phyloP scores from a whole-genome alignment of 2,329 filamentous ascomycete species.

The Trichoderma sp. region DNA sequence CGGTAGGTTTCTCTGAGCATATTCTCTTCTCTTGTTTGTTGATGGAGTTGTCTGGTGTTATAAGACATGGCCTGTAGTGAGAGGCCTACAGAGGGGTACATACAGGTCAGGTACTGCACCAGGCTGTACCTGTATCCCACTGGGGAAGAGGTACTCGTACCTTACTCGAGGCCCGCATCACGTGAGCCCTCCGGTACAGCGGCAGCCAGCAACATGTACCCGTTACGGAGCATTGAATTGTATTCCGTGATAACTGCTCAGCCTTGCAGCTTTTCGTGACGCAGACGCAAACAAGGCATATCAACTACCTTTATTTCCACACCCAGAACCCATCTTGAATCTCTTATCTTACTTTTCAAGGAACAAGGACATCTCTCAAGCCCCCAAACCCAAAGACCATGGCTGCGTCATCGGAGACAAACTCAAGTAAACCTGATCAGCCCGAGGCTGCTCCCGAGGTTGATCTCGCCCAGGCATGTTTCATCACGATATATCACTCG shows the following conservation, averaged over 20 bases:
- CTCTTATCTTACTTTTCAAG: not conserved
- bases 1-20: not conserved
- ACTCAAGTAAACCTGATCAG: not conserved
- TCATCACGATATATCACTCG: not conserved
- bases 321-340: not conserved
- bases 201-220: not conserved
- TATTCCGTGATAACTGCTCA: not conserved
- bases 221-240: not conserved
- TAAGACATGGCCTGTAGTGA: not conserved
- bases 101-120: not conserved
- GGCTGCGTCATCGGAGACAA: constrained; percentile 3
- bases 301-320: not conserved
- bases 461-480: constrained; percentile 16
- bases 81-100: not conserved
- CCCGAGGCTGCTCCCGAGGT: not conserved
- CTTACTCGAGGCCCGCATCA: not conserved
- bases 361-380: not conserved
- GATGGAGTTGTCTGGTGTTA: not conserved
- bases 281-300: not conserved
- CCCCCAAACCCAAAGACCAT: not conserved
- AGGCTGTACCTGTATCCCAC: not conserved
- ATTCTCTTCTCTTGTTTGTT: not conserved
- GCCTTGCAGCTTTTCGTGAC: not conserved
- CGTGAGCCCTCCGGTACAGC: not conserved
- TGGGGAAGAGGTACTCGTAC: not conserved